phyloP scores from a whole-genome alignment of 192 early-diverging fungal species.

The Coemansia sp. region DNA sequence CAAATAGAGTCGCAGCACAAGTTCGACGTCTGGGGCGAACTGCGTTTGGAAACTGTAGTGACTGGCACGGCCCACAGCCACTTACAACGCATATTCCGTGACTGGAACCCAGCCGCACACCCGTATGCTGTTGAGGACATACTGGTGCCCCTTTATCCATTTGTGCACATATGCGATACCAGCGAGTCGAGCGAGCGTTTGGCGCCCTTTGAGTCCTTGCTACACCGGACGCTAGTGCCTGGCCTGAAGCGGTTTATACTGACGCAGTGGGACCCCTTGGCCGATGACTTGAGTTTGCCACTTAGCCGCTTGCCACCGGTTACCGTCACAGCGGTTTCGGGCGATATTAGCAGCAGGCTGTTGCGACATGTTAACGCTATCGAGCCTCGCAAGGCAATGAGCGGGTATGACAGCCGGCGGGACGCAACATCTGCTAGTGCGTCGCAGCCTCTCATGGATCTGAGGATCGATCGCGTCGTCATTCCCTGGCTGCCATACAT shows the following conservation, averaged over 20 bases:
- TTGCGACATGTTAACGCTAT: slow-evolving; percentile 25
- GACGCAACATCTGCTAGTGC: background rate
- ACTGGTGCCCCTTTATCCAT: slow-evolving; percentile 18
- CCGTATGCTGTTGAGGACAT: slow-evolving; percentile 18
- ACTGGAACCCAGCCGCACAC: slow-evolving; percentile 26
- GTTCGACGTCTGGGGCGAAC: slow-evolving; percentile 43
- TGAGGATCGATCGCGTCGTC: slow-evolving; percentile 34
- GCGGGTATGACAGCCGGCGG: background rate
- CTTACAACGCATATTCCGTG: slow-evolving; percentile 17
- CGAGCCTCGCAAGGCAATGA: slow-evolving; percentile 30
- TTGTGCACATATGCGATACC: slow-evolving; percentile 2
- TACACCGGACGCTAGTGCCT: slow-evolving; percentile 25
- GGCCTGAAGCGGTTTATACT: slow-evolving; percentile 36
- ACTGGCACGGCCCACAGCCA: slow-evolving; percentile 17
- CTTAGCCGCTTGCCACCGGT: slow-evolving; percentile 27
- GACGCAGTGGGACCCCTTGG: slow-evolving; percentile 44
- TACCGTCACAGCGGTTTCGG: slow-evolving; percentile 10
- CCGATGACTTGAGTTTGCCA: slow-evolving; percentile 19
- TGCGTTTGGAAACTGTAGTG: slow-evolving; percentile 38
- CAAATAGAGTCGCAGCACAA: slow-evolving; percentile 16
- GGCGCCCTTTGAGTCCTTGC: slow-evolving; percentile 47
- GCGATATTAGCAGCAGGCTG: slow-evolving; percentile 21
- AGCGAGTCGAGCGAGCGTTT: slow-evolving; percentile 3
- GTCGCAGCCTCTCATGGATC: background rate
- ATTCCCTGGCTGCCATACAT: slow-evolving; percentile 53